Percentiles rank a stretch among this genome's conserved stretches.
Evolutionary conservation across 352 stramenopile genomes (phyloP).

Genomic region (Aphanomyces astaci): DNA sequence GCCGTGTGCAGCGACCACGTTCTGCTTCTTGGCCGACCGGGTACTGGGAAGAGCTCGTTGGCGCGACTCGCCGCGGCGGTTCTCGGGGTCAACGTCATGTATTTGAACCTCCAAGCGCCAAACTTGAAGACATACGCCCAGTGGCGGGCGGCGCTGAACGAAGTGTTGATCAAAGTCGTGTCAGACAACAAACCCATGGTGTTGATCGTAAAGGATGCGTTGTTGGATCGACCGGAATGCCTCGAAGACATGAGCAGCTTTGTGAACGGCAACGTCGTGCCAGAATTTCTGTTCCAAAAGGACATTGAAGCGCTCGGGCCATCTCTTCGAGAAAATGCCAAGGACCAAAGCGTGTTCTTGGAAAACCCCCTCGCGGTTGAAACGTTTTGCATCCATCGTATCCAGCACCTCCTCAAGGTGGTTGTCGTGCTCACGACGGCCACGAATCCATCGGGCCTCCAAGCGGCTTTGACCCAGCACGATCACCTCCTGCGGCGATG

Average conservation of each 20-base stretch:
- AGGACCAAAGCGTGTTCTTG: slow-evolving; percentile 27
- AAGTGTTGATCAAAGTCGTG: slow-evolving; percentile 39
- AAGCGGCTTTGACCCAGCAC: not conserved
- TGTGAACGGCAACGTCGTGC: slow-evolving; percentile 34
- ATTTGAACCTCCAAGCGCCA: slow-evolving; percentile 28
- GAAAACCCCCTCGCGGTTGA: slow-evolving; percentile 28
- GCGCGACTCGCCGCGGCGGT: slow-evolving; percentile 46
- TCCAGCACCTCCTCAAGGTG: slow-evolving; percentile 44
- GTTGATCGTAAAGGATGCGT: slow-evolving; percentile 49
- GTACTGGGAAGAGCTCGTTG: slow-evolving; percentile 46
- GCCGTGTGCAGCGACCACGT: slow-evolving; percentile 24
- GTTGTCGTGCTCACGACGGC: slow-evolving; percentile 38
- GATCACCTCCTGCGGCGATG: slow-evolving; percentile 33
- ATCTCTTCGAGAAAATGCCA: slow-evolving; percentile 30
- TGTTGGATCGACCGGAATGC: slow-evolving; percentile 27
- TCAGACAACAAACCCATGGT: slow-evolving; percentile 35
- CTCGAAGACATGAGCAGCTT: slow-evolving; percentile 45
- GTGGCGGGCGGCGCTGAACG: slow-evolving; percentile 38
- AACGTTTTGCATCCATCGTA: slow-evolving; percentile 37
- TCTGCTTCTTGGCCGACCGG: slow-evolving; percentile 38
- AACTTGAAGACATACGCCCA: not conserved
- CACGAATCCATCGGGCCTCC: not conserved
- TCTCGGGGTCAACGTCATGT: slow-evolving; percentile 32
- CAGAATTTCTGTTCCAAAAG: slow-evolving; percentile 41
- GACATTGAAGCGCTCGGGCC: slow-evolving; percentile 45